Evolutionary conservation across 495 filamentous ascomycete species (phyloP).

Genomic region (Geoglossum glabrum): DNA sequence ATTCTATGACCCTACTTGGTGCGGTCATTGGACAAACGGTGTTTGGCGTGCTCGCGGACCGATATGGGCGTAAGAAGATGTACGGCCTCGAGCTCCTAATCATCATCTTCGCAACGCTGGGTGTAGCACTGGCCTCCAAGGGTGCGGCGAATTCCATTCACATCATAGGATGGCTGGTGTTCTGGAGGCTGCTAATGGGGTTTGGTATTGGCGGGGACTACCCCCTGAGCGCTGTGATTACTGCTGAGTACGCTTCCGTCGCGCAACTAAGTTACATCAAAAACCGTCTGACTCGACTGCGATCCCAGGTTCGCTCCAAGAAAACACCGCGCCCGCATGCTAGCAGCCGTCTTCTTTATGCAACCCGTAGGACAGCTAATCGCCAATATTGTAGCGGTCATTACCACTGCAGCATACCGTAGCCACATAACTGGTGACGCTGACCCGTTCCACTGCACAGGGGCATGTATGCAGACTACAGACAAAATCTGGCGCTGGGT

Average conservation of each 20-base stretch:
- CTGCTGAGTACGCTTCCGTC: slow-evolving; percentile 26
- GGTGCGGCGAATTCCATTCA: slow-evolving; percentile 49
- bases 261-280: neutral
- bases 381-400: slow-evolving; percentile 30
- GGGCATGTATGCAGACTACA: slow-evolving; percentile 7
- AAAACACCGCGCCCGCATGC: slow-evolving; percentile 36
- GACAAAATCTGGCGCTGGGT: slow-evolving; percentile 39
- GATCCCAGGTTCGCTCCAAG: slow-evolving; percentile 34
- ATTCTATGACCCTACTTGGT: slow-evolving; percentile 68
- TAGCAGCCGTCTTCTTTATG: slow-evolving; percentile 46
- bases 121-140: slow-evolving; percentile 43
- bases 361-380: slow-evolving; percentile 46
- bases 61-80: slow-evolving; percentile 62
- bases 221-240: slow-evolving; percentile 38
- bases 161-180: slow-evolving; percentile 46
- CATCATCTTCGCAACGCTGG: slow-evolving; percentile 69
- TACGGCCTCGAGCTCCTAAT: slow-evolving; percentile 77
- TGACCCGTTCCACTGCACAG: neutral
- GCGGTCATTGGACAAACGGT: slow-evolving; percentile 69
- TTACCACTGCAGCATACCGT: slow-evolving; percentile 24
- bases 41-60: slow-evolving; percentile 66
- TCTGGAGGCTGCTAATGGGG: slow-evolving; percentile 26
- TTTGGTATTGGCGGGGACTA: slow-evolving; percentile 33
- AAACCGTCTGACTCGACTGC: neutral
- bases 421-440: neutral